Percentiles rank a stretch among this genome's conserved stretches.
These are phyloP conservation scores for Cunninghamia lanceolata DNA, from an alignment of 75 land plant genomes.

Conservation along the genomic window DNA sequence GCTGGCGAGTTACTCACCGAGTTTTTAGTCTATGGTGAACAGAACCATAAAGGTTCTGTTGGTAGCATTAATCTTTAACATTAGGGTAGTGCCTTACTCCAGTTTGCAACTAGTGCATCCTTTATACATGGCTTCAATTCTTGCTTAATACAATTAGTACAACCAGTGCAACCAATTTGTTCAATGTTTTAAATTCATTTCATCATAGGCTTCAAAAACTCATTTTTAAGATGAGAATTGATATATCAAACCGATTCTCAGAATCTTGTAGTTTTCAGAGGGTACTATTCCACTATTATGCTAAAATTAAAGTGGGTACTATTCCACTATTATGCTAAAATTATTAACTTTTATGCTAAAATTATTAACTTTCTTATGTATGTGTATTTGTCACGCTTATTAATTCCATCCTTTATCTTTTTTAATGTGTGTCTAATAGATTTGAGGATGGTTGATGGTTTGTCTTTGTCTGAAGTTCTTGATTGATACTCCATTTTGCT, in stretches of 20 bases:
- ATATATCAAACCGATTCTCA: background rate
- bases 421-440: background rate
- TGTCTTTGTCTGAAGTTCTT: background rate
- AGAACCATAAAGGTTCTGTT: background rate
- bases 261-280: background rate
- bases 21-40: background rate
- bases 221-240: background rate
- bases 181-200: background rate
- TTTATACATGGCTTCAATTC: background rate
- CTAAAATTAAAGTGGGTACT: background rate
- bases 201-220: background rate
- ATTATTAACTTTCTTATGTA: background rate
- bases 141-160: background rate
- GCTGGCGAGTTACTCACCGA: no score
- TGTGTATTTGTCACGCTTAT: background rate
- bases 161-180: background rate
- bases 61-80: background rate
- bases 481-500: background rate
- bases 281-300: background rate
- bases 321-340: background rate
- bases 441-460: background rate
- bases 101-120: background rate
- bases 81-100: background rate
- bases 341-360: background rate
- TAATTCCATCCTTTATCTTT: no score